phyloP scores from a whole-genome alignment of 441 rosid species.

The Raphanus hybrid region DNA sequence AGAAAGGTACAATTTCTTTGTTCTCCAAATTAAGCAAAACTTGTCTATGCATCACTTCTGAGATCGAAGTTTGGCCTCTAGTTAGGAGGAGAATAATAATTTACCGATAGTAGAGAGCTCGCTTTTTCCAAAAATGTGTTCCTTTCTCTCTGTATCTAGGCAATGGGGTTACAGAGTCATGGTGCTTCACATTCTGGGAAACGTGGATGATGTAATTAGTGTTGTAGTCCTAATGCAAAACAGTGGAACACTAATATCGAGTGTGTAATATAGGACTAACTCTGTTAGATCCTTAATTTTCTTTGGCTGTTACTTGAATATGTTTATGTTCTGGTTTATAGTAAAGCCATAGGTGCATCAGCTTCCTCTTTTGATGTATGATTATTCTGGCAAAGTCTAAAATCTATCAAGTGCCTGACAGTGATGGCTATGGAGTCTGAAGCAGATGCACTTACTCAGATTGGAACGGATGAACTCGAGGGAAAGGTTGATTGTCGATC shows the following conservation, averaged over 20 bases:
- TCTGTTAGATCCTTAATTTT: not conserved
- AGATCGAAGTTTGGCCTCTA: slow-evolving; percentile 5
- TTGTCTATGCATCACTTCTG: not conserved
- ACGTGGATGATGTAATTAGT: slow-evolving; percentile 1
- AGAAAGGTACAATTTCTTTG: slow-evolving; percentile 46
- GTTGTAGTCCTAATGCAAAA: not conserved
- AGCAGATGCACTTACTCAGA: slow-evolving; percentile 55
- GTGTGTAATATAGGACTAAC: slow-evolving; percentile 6
- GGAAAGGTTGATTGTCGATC: slow-evolving; percentile 46
- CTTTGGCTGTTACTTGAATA: slow-evolving; percentile 4
- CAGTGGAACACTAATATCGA: slow-evolving; percentile 4
- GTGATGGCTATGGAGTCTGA: slow-evolving; percentile 64
- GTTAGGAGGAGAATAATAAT: not conserved
- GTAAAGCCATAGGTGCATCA: not conserved
- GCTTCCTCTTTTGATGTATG: slow-evolving; percentile 7
- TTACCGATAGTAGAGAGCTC: slow-evolving; percentile 1
- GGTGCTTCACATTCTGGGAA: slow-evolving; percentile 17
- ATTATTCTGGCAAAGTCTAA: not conserved
- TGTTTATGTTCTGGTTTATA: not conserved
- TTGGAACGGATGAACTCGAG: slow-evolving; percentile 57
- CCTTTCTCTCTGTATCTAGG: not conserved
- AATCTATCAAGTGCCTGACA: slow-evolving; percentile 34
- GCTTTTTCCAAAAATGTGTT: slow-evolving; percentile 4
- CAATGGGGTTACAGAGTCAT: not conserved
- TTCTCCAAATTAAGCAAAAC: slow-evolving; percentile 5